phyloP scores from a whole-genome alignment of 768 basidiomycete species.

The Mycena leptocephala region DNA sequence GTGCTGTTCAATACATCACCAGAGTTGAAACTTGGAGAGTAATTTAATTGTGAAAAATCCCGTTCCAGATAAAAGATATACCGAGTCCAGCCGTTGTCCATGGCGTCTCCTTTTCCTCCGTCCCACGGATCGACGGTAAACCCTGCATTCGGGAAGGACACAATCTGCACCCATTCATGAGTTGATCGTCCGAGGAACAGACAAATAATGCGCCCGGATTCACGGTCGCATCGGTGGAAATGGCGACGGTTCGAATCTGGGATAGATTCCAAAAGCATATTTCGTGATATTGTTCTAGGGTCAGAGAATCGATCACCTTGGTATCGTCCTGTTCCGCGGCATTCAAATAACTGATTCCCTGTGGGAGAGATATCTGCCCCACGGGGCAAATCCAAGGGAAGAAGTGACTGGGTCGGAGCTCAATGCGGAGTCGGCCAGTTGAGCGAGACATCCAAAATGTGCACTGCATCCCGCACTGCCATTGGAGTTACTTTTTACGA shows the following conservation, averaged over 20 bases:
- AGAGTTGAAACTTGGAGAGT: too few species aligned
- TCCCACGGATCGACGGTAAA: too few species aligned
- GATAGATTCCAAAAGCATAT: background rate
- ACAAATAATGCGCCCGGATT: background rate
- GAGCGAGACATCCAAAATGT: background rate
- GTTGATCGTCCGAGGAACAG: background rate
- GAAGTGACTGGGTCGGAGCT: background rate
- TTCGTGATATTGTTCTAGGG: background rate
- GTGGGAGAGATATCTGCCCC: background rate
- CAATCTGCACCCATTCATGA: background rate
- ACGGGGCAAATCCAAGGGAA: too few species aligned
- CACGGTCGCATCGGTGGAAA: background rate
- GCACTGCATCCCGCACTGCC: fast-evolving
- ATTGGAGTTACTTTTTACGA: background rate
- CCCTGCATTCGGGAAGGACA: too few species aligned
- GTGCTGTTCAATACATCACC: too few species aligned
- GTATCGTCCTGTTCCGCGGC: background rate
- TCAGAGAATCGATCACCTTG: background rate
- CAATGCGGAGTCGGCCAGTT: background rate
- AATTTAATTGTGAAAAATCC: too few species aligned
- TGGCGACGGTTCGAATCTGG: background rate
- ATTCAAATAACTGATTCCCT: background rate
- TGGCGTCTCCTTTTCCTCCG: too few species aligned
- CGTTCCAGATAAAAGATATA: too few species aligned
- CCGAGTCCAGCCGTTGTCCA: too few species aligned